Conservation (phyloP, 768 basidiomycete species). For the Mycena latifolia region DNA sequence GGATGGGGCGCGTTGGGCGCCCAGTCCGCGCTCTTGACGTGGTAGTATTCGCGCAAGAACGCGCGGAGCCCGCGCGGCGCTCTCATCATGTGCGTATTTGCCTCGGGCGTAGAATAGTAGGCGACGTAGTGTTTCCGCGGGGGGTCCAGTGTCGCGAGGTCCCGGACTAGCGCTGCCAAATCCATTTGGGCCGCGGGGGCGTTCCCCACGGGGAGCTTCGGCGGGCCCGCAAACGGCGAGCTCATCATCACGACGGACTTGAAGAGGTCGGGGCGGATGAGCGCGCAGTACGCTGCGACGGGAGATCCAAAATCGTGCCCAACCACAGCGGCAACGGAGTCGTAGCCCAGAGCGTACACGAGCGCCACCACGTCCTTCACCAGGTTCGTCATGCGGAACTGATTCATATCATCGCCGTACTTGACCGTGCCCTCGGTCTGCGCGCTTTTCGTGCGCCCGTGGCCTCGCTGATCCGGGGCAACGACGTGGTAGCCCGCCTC, state of each 20-base stretch:
- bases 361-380: conserved; percentile 65
- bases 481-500: conserved; percentile 69
- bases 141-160: conserved; percentile 56
- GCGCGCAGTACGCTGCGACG: conserved; percentile 65
- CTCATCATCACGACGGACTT: conserved; percentile 70
- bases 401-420: conserved; percentile 63
- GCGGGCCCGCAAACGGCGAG: conserved; percentile 64
- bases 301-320: conserved; percentile 73
- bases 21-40: conserved; percentile 72
- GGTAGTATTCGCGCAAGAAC: conserved; percentile 68
- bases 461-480: conserved; percentile 72
- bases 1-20: conserved; percentile 53
- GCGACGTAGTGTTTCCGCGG: conserved; percentile 70
- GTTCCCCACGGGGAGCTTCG: conserved; percentile 36
- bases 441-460: conserved; percentile 54
- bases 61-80: conserved; percentile 57
- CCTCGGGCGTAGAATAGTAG: conserved; percentile 62
- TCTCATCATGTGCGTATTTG: conserved; percentile 59
- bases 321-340: conserved; percentile 59
- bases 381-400: conserved; percentile 64
- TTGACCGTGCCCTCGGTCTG: conserved; percentile 30
- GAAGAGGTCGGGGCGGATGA: conserved; percentile 69
- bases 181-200: conserved; percentile 20
- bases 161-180: conserved; percentile 35
- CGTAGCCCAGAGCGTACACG: conserved; percentile 63